Evolutionary conservation across 441 rosid species (phyloP), one percentile per base, ranked within the genome.

Genomic region (Croton laevigatus): DNA sequence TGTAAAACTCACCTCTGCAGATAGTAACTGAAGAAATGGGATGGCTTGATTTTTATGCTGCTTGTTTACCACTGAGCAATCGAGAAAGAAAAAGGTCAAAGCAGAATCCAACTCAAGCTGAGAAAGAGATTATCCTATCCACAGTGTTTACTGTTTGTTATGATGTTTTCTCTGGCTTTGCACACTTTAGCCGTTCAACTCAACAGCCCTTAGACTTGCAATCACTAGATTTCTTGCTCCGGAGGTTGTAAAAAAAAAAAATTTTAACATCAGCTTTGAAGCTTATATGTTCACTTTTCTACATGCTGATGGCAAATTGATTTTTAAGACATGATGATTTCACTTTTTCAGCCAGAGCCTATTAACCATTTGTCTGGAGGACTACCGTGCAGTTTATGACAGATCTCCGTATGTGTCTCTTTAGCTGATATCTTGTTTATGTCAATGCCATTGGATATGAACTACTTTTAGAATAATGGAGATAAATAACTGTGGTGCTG

Each of bases 131-230:
- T 55, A 79, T 87, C 63, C 71, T 89, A 27, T 87, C 87, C 14
- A 69, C 80, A 19, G 82, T 87, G 44, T 87, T 87, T 71, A 82
- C 91, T 22, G 79, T 80, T 76, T 86, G 95, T 81, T 87, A 89
- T 73, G 91, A 89, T 63, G 87, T 86, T 71, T 89, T 86, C 80
- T 89, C 89, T 13, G 95, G 90, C 67, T 84, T 86, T 57, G 95
- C 91, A 52, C 88, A 86, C 82, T 87, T 87, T 73, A 79, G 81
- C 78, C 86, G 86, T 52, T 87, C 90, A 20, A 74, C 82, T 61
- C 87, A 83, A 75, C 86, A 78, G 59, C 82, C 88, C 40, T 65
- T 89, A 14, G 82, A 86, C 79, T 71, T 85, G 55, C 80, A 80
- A 72, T 78, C 81, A 77, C 74, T 83, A 44, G 78, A 81, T 57